Evolutionary conservation across 768 basidiomycete species (phyloP), one percentile per base, ranked within the genome.

Genomic region (Cystofilobasidium capitatum): DNA sequence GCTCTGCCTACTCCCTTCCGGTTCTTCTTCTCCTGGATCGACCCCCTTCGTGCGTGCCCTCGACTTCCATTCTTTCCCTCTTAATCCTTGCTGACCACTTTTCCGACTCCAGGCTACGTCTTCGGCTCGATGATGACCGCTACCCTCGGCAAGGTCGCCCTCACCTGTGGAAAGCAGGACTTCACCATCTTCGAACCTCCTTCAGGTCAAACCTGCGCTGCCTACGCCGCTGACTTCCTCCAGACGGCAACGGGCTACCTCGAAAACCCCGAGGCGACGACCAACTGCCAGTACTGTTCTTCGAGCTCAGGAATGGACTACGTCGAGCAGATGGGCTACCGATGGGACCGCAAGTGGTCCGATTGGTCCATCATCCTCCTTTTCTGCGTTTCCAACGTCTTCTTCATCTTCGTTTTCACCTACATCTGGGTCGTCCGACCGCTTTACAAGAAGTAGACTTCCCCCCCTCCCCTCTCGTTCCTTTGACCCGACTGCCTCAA

Each of bases 21-120:
- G 26, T 59, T 20, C 47, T 70, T 70, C 59, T 64, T 60, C 26
- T 65, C 47, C 3, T 70, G 66, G 62, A 29, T 70, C 26, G 59
- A 55, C 12, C 70, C 70, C 24, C 40, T 70, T 2, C 45, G n/a
- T n/a, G n/a, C 44, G 63, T 69, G n/a, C 16, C 54, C 24, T 14
- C n/a, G 37, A 2, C 10, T 10, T 33, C 33, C 9, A 4, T 29
- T 39, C 4, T 17, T 17, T 29, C 4, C 20, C 45, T n/a, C n/a
- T n/a, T n/a, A n/a, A n/a, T n/a, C n/a, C n/a, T n/a, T n/a, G n/a
- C n/a, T n/a, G n/a, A n/a, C n/a, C n/a, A n/a, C n/a, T n/a, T n/a
- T n/a, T n/a, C n/a, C n/a, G n/a, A n/a, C n/a, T n/a, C n/a, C n/a
- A n/a, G n/a, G 65, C 13, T 70, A 62, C 45, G 37, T 60, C 31